Evolutionary conservation across 2,329 filamentous ascomycete genomes (phyloP).

Genomic region (Thielaviopsis punctulata): DNA sequence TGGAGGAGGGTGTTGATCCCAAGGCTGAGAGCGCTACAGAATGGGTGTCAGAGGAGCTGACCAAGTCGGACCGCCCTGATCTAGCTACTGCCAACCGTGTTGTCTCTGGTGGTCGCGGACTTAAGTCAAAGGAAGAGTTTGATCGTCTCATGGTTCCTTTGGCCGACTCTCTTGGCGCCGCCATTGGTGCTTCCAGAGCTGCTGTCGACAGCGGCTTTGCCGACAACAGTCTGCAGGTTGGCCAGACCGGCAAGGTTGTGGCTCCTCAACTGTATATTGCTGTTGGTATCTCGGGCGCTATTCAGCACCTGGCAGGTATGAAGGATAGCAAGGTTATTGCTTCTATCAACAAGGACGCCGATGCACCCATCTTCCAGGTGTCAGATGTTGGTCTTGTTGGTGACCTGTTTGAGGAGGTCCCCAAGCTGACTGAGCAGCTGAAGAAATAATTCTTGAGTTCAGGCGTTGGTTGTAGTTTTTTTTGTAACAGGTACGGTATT

Average conservation of each 20-base stretch:
- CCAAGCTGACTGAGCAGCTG: constrained; percentile 89
- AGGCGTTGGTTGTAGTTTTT: neutral
- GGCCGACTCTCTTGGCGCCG: constrained; percentile 84
- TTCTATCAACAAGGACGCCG: constrained; percentile 92
- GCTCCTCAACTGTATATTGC: constrained; percentile 90
- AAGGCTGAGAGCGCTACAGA: constrained; percentile 57
- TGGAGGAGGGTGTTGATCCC: constrained; percentile 73
- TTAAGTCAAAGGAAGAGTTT: constrained; percentile 98
- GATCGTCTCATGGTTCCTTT: constrained; percentile 82
- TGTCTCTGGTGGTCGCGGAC: constrained; percentile 80
- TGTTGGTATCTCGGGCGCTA: constrained; percentile 89
- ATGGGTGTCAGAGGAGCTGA: constrained; percentile 87
- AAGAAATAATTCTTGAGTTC: constrained; percentile 29
- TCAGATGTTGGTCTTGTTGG: constrained; percentile 91
- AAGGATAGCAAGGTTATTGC: constrained; percentile 99
- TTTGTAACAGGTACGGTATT: neutral
- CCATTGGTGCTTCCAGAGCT: constrained; percentile 83
- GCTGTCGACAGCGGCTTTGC: constrained; percentile 95
- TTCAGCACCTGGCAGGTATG: constrained; percentile 97
- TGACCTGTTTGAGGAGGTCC: constrained; percentile 88
- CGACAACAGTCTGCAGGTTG: constrained; percentile 95
- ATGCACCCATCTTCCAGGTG: constrained; percentile 96
- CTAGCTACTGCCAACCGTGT: constrained; percentile 77
- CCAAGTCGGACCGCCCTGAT: constrained; percentile 87
- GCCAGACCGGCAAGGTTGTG: constrained; percentile 97